Conservation (phyloP, 2,329 filamentous ascomycete species). For the Paecilomyces niveus region DNA sequence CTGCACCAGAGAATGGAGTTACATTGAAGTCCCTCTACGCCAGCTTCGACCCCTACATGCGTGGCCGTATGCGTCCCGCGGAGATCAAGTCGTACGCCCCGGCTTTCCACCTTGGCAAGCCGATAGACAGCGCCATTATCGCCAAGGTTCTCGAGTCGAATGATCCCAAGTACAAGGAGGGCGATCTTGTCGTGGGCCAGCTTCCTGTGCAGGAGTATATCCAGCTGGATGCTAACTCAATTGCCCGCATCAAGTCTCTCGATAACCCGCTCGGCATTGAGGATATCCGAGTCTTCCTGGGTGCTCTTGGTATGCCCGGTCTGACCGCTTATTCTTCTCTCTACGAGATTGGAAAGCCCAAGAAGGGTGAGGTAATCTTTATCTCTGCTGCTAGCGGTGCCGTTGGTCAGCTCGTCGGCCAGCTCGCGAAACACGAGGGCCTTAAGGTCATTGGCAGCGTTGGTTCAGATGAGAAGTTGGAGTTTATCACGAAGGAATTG, state of each 20-base stretch:
- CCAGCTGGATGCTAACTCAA: constrained; percentile 43
- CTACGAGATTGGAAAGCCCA: constrained; percentile 67
- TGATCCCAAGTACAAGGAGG: constrained; percentile 54
- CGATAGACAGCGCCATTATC: constrained; percentile 59
- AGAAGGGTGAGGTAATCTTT: constrained; percentile 75
- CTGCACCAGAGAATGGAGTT: constrained; percentile 59
- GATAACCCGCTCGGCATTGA: constrained; percentile 55
- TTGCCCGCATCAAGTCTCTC: constrained; percentile 46
- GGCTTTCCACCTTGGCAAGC: constrained; percentile 53
- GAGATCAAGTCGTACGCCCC: constrained; percentile 60
- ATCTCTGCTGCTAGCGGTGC: constrained; percentile 73
- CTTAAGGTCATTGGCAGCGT: constrained; percentile 73
- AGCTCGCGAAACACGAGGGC: constrained; percentile 75
- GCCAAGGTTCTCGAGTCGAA: constrained; percentile 66
- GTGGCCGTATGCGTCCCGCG: constrained; percentile 66
- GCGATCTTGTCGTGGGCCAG: constrained; percentile 57
- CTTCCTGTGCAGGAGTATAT: constrained; percentile 65
- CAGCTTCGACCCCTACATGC: constrained; percentile 79
- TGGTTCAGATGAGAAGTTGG: constrained; percentile 71
- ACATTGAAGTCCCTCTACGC: constrained; percentile 63
- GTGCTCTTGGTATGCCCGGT: constrained; percentile 71
- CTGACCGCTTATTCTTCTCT: constrained; percentile 68
- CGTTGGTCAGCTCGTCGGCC: constrained; percentile 75
- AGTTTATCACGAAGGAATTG: constrained; percentile 64
- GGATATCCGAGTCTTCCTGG: constrained; percentile 56